These are phyloP conservation scores for Pythium phragmitis DNA, from an alignment of 352 stramenopile genomes.

Conservation along the genomic window DNA sequence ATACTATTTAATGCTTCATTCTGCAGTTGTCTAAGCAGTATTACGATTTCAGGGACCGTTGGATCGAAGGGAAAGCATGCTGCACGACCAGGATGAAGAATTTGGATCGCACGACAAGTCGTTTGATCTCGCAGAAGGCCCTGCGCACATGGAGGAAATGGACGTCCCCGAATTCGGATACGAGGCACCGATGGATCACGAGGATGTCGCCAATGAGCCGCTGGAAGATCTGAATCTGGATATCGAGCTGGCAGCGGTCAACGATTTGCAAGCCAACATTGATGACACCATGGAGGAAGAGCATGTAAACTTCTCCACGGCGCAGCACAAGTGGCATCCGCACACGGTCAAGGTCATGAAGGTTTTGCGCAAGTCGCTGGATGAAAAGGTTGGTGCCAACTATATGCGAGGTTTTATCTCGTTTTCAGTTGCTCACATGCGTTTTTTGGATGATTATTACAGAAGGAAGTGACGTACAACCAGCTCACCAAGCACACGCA, in stretches of 20 bases:
- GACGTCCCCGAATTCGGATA: conserved; percentile 55
- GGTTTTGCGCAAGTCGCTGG: conserved; percentile 71
- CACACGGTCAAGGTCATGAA: conserved; percentile 96
- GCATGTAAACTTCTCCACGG: conserved; percentile 40
- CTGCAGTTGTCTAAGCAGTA: neutral
- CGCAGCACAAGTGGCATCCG: conserved; percentile 96
- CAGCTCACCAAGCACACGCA: conserved; percentile 81
- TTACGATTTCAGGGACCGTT: conserved; percentile 2
- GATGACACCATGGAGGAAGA: conserved; percentile 38
- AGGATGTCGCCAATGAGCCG: conserved; percentile 36
- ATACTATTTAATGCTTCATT: neutral
- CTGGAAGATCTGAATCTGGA: conserved; percentile 75
- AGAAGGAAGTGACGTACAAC: conserved; percentile 82
- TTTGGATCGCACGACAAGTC: conserved; percentile 20
- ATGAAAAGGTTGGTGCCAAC: conserved; percentile 49
- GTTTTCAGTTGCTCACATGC: neutral
- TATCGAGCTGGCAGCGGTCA: conserved; percentile 78
- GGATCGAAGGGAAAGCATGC: conserved; percentile 22
- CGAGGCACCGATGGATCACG: conserved; percentile 49
- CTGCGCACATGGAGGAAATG: conserved; percentile 36
- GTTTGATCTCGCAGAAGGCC: conserved; percentile 25
- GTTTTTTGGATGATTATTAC: conserved; percentile 1
- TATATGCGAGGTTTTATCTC: neutral
- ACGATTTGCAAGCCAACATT: conserved; percentile 71
- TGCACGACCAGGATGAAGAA: conserved; percentile 15